Percentiles rank a stretch among this genome's conserved stretches.
Evolutionary conservation across 208 protist genomes (phyloP).

Genomic region (Trichomonas tenax): DNA sequence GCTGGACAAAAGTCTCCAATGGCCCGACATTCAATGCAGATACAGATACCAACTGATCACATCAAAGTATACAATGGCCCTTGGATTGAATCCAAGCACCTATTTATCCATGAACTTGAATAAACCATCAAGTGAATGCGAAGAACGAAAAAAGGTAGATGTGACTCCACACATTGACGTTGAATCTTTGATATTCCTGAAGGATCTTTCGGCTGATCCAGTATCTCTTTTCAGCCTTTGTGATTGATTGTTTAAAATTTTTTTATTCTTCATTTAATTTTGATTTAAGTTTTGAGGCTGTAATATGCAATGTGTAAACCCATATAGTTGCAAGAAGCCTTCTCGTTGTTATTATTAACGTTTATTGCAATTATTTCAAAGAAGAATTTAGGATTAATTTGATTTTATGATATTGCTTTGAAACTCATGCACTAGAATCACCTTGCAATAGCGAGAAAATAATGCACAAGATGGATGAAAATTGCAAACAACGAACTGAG

Average conservation of each 20-base stretch:
- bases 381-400: too few relatives aligned
- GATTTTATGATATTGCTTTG: too few relatives aligned
- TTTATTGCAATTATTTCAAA: too few relatives aligned
- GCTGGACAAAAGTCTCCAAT: background rate
- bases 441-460: too few relatives aligned
- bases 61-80: background rate
- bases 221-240: background rate
- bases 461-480: too few relatives aligned
- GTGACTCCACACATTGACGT: background rate
- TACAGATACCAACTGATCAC: background rate
- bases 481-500: too few relatives aligned
- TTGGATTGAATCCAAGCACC: background rate
- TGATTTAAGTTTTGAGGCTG: too few relatives aligned
- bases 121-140: background rate
- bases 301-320: too few relatives aligned
- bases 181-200: background rate
- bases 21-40: slow-evolving; percentile 8
- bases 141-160: background rate
- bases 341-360: too few relatives aligned
- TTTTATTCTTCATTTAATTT: too few relatives aligned
- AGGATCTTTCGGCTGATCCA: background rate
- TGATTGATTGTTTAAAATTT: background rate
- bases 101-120: background rate
- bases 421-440: too few relatives aligned
- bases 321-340: too few relatives aligned